A percentile compares a stretch with the other conserved stretches of the same genome.
Conservation (phyloP, 169 alveolate species). For the Plasmodium ovale region DNA sequence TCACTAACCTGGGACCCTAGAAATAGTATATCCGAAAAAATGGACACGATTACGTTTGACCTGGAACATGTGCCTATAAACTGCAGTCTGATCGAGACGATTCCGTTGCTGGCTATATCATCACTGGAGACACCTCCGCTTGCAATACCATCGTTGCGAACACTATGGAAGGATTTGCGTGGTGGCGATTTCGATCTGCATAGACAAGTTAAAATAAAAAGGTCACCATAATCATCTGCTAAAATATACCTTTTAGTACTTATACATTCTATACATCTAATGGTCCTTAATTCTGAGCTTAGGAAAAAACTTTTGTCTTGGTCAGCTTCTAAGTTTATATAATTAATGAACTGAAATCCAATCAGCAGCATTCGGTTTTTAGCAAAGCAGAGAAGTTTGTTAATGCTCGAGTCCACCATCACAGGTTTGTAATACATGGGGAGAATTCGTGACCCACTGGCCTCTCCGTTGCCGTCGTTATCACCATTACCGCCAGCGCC, state of each 20-base stretch:
- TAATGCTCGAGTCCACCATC: constrained; percentile 63
- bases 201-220: constrained; percentile 37
- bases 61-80: constrained; percentile 69
- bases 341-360: constrained; percentile 70
- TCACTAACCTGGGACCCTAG: constrained; percentile 73
- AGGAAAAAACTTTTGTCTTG: constrained; percentile 38
- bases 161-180: neutral
- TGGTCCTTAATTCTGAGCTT: constrained; percentile 69
- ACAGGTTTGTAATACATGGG: constrained; percentile 33
- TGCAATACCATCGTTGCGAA: neutral
- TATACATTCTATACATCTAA: constrained; percentile 46
- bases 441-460: neutral
- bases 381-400: constrained; percentile 41
- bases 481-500: neutral
- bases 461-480: neutral
- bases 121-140: neutral
- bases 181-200: neutral
- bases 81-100: constrained; percentile 16
- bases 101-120: neutral
- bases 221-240: constrained; percentile 74
- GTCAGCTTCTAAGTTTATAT: constrained; percentile 31
- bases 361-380: constrained; percentile 39
- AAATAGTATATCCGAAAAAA: constrained; percentile 49
- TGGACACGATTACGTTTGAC: constrained; percentile 48
- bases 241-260: constrained; percentile 23